Base-by-base conservation (phyloP, 768 basidiomycete species). In the Boletales sp. region DNA sequence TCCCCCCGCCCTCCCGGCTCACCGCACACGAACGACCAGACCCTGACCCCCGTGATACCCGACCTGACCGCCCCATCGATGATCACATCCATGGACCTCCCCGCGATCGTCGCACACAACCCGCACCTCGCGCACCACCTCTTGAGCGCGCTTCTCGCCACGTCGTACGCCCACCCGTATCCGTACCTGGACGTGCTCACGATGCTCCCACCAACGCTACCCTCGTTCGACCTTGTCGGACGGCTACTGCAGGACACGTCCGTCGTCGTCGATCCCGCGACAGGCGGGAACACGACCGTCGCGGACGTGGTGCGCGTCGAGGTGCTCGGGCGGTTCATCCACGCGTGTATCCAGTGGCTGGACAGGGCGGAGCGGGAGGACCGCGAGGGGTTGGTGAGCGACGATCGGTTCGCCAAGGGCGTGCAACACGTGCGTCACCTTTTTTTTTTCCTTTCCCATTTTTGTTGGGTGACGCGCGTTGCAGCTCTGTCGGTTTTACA, bases 401-500 rank as follows among this genome's bases (percentile, higher is more conserved):
- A 90, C 54, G 87, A 90, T 63, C 79, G 84, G 19, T 84, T 83
- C 58, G 76, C 83, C 7, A 84, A 83, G 60, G 86, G 84, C 12
- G 80, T 87, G 30, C 80, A 82, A 63, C 83, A 86, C 58, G 88
- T 90, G 57, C 37, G 82, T 70, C 25, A 50, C 18, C 38, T 12
- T 15, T 57, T 37, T 28, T 35, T 35, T 44, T n/a, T n/a, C n/a
- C n/a, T n/a, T n/a, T n/a, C n/a, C n/a, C n/a, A n/a, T n/a, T n/a
- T 8, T n/a, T 37, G 18, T 52, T 52, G 21, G 17, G 17, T 34
- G n/a, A 33, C 30, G 40, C 31, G 19, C 19, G 5, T 41, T 17
- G 0, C 57, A 89, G 87, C 74, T 90, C 31, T 90, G 86, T 65
- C 83, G 88, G 11, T 90, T 90, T 66, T 90, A 83, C 63, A 70